phyloP scores from a whole-genome alignment of 1,284 basidiomycete genomes.

The Xanthoconium separans region DNA sequence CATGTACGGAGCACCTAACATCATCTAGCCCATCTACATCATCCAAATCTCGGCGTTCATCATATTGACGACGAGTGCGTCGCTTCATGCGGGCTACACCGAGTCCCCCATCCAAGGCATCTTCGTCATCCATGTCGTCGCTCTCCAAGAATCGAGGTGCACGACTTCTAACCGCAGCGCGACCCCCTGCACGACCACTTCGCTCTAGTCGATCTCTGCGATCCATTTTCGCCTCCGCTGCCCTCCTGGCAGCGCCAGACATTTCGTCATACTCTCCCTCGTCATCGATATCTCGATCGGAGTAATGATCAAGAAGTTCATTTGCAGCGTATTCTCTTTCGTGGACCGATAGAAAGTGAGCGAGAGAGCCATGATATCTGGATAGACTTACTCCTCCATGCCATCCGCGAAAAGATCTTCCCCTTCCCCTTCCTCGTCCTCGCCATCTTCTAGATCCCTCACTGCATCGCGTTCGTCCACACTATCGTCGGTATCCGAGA shows the following conservation, averaged over 20 bases:
- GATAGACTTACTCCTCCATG: slow-evolving; percentile 64
- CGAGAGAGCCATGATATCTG: not conserved
- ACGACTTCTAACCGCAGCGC: slow-evolving; percentile 74
- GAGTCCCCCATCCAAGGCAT: slow-evolving; percentile 55
- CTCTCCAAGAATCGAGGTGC: slow-evolving; percentile 86
- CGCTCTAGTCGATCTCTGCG: slow-evolving; percentile 82
- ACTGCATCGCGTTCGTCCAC: slow-evolving; percentile 74
- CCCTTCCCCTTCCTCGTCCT: slow-evolving; percentile 82
- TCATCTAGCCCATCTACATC: slow-evolving; percentile 85
- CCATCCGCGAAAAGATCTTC: slow-evolving; percentile 92
- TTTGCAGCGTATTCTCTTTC: slow-evolving; percentile 87
- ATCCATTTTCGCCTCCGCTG: slow-evolving; percentile 87
- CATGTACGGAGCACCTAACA: slow-evolving; percentile 41
- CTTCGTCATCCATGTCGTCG: slow-evolving; percentile 58
- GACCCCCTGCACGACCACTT: slow-evolving; percentile 58
- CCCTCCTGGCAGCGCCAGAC: slow-evolving; percentile 72
- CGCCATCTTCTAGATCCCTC: slow-evolving; percentile 64
- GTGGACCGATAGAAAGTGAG: slow-evolving; percentile 8
- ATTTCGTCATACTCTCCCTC: slow-evolving; percentile 74
- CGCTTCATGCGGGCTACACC: slow-evolving; percentile 70
- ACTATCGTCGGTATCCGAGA: slow-evolving; percentile 87
- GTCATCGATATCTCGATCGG: slow-evolving; percentile 86
- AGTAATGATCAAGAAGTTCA: slow-evolving; percentile 84
- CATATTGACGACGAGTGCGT: slow-evolving; percentile 82
- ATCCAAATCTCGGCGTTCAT: slow-evolving; percentile 82